These are phyloP conservation scores for Fennellomyces sp. DNA, from an alignment of 371 early-diverging fungal species.

Conservation along the genomic window DNA sequence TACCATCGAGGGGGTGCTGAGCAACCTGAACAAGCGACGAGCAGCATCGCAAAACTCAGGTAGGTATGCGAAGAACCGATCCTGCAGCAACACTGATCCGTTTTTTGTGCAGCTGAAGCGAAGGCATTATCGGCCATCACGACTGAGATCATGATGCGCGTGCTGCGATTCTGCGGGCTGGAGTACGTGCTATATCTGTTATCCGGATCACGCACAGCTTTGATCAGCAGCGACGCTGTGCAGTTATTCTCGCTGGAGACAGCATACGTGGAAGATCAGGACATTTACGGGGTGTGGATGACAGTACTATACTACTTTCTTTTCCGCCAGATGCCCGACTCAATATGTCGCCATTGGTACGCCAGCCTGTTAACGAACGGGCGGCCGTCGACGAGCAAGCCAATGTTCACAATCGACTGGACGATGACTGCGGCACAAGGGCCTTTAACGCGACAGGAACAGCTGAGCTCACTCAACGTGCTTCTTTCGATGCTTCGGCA, in stretches of 20 bases:
- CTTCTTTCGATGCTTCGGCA: slow-evolving; percentile 36
- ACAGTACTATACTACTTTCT: slow-evolving; percentile 28
- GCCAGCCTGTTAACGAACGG: slow-evolving; percentile 22
- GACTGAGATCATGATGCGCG: slow-evolving; percentile 25
- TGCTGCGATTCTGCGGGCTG: slow-evolving; percentile 18
- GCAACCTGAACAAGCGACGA: neutral
- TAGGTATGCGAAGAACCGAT: neutral
- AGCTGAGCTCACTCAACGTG: slow-evolving; percentile 28
- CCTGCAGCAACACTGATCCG: neutral
- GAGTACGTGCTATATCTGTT: slow-evolving; percentile 13
- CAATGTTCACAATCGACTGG: slow-evolving; percentile 36
- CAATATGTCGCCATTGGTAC: slow-evolving; percentile 30
- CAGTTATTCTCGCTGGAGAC: slow-evolving; percentile 22
- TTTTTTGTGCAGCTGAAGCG: neutral
- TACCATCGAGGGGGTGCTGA: neutral
- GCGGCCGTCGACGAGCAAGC: slow-evolving; percentile 11
- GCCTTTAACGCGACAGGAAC: slow-evolving; percentile 26
- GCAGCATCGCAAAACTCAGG: slow-evolving; percentile 1
- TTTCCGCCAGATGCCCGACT: slow-evolving; percentile 18
- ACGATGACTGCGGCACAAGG: slow-evolving; percentile 4
- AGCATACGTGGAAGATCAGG: slow-evolving; percentile 24
- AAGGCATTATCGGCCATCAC: slow-evolving; percentile 18
- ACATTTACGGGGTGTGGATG: slow-evolving; percentile 37
- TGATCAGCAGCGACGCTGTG: slow-evolving; percentile 10
- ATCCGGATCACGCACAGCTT: slow-evolving; percentile 3